A percentile compares a stretch with the other conserved stretches of the same genome.
Evolutionary conservation across 805 yeast species (phyloP).

Genomic region (Kazachstania martiniae): DNA sequence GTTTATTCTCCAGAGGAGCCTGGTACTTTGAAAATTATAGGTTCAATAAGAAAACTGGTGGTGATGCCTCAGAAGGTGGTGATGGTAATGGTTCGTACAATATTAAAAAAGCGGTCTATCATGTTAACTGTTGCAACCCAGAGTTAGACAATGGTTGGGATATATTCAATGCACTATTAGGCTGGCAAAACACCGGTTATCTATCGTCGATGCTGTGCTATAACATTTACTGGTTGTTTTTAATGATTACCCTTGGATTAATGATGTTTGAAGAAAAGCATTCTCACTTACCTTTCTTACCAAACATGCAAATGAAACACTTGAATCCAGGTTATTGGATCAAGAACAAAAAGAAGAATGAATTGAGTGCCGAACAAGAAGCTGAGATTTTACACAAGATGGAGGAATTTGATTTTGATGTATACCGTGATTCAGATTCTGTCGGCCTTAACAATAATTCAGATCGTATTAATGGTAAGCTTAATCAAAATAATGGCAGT

Average conservation of each 20-base stretch:
- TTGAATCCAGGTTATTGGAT: slow-evolving; percentile 67
- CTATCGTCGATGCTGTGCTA: slow-evolving; percentile 84
- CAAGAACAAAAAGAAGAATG: slow-evolving; percentile 55
- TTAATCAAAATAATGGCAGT: no score
- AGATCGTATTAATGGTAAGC: no score
- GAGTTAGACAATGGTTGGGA: slow-evolving; percentile 92
- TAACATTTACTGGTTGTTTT: slow-evolving; percentile 75
- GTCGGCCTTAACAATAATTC: slow-evolving; percentile 10
- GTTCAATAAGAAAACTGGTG: slow-evolving; percentile 65
- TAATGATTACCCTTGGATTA: slow-evolving; percentile 43
- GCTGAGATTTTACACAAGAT: slow-evolving; percentile 40
- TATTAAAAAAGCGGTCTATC: slow-evolving; percentile 75
- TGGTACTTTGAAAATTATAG: slow-evolving; percentile 75
- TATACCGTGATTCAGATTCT: slow-evolving; percentile 25
- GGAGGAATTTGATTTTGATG: slow-evolving; percentile 28
- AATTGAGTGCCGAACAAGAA: slow-evolving; percentile 42
- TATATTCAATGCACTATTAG: slow-evolving; percentile 84
- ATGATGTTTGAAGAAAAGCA: slow-evolving; percentile 76
- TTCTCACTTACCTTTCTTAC: slow-evolving; percentile 69
- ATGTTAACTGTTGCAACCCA: slow-evolving; percentile 95
- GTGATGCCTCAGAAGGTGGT: slow-evolving; percentile 90
- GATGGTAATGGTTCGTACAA: slow-evolving; percentile 93
- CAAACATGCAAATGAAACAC: slow-evolving; percentile 36
- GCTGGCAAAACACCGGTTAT: slow-evolving; percentile 97
- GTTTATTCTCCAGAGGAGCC: slow-evolving; percentile 84